Evolutionary conservation across 371 early-diverging fungal species (phyloP).

Genomic region (Actinomortierella ambigua): DNA sequence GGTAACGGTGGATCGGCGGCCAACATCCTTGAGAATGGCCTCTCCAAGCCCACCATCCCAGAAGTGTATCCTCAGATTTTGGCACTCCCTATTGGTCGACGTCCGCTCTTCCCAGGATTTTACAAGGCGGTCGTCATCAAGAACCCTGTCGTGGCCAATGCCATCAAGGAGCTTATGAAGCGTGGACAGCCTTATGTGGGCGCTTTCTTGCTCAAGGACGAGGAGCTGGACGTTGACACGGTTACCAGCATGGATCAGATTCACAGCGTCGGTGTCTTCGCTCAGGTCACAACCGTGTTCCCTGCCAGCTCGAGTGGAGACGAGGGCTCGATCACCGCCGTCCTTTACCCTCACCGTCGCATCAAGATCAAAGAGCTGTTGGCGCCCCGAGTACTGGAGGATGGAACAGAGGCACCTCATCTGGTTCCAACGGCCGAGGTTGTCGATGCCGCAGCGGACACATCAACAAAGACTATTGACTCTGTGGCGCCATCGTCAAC

Average conservation of each 20-base stretch:
- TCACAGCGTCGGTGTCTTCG: slow-evolving; percentile 93
- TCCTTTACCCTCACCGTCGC: slow-evolving; percentile 93
- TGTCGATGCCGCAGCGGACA: slow-evolving; percentile 5
- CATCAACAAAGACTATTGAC: slow-evolving; percentile 1
- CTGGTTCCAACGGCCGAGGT: slow-evolving; percentile 24
- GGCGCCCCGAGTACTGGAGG: slow-evolving; percentile 41
- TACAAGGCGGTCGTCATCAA: slow-evolving; percentile 96
- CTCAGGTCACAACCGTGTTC: slow-evolving; percentile 95
- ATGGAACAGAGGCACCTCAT: slow-evolving; percentile 38
- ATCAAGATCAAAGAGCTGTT: slow-evolving; percentile 81
- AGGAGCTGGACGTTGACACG: slow-evolving; percentile 83
- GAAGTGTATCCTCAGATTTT: slow-evolving; percentile 90
- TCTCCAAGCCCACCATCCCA: slow-evolving; percentile 80
- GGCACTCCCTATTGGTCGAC: slow-evolving; percentile 90
- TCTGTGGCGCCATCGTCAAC: background rate
- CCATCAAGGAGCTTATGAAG: slow-evolving; percentile 89
- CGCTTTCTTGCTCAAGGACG: slow-evolving; percentile 91
- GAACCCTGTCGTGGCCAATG: slow-evolving; percentile 88
- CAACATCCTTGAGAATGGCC: slow-evolving; percentile 60
- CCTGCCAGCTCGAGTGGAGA: slow-evolving; percentile 83
- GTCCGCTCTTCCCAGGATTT: slow-evolving; percentile 96
- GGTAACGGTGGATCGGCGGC: slow-evolving; percentile 21
- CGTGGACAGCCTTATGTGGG: slow-evolving; percentile 95
- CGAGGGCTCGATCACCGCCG: slow-evolving; percentile 86
- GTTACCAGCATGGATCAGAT: slow-evolving; percentile 79